Evolutionary conservation across 176 grass and related monocot species (phyloP).

Genomic region (Melocanna baccifera): DNA sequence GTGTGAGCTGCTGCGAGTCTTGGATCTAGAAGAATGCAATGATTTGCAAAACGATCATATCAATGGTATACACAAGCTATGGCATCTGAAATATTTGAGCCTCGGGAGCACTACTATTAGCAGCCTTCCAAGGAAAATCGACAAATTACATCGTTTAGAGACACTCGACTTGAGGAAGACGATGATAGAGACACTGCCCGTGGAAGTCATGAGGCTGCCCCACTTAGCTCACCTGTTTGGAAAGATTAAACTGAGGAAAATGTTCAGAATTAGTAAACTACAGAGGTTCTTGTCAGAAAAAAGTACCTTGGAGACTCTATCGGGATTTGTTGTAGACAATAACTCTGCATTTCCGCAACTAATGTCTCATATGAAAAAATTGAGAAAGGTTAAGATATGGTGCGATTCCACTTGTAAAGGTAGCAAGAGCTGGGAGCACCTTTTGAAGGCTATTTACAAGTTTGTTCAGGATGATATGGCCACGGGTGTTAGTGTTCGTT

Average conservation of each 20-base stretch:
- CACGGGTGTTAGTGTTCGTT: background rate
- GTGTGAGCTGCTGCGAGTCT: background rate
- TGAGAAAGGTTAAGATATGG: conserved; percentile 12
- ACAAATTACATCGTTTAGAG: background rate
- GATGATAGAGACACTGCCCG: background rate
- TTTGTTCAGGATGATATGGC: background rate
- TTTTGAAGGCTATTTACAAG: background rate
- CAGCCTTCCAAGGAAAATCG: background rate
- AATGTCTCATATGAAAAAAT: background rate
- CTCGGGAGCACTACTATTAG: background rate
- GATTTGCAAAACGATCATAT: background rate
- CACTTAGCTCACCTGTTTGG: background rate
- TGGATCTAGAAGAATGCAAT: background rate
- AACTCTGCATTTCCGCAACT: background rate
- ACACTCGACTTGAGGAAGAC: background rate
- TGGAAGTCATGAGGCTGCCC: background rate
- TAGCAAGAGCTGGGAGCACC: background rate
- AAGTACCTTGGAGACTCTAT: background rate
- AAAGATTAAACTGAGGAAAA: background rate
- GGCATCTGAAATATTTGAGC: conserved; percentile 1
- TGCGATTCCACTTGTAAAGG: background rate
- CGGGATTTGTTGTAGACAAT: background rate
- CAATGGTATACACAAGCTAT: background rate
- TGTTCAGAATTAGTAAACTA: background rate
- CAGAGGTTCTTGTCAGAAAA: background rate